Conservation (phyloP, 177 flowering plant genomes). For the Vitis hybrid region DNA sequence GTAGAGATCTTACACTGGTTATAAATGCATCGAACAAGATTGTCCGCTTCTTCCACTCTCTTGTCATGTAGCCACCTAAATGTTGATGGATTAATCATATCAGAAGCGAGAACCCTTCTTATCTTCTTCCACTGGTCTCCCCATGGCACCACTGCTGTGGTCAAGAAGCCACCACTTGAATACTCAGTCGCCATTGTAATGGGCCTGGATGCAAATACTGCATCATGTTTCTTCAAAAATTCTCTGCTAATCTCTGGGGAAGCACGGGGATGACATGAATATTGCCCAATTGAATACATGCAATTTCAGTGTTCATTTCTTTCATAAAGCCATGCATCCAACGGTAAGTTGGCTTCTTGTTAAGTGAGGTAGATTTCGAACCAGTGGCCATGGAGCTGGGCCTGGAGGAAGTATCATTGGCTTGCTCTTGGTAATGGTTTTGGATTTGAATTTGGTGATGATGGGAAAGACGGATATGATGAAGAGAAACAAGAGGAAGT, state of each 20-base stretch:
- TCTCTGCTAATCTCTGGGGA: constrained; percentile 1
- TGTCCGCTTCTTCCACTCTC: constrained; percentile 17
- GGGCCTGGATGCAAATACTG: constrained; percentile 19
- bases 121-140: constrained; percentile 22
- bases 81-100: neutral
- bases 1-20: too few species aligned
- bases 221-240: constrained; percentile 12
- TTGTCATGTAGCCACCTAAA: constrained; percentile 11
- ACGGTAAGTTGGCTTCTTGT: neutral
- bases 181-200: constrained; percentile 1
- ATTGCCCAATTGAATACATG: too few species aligned
- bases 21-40: neutral
- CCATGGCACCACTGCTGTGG: neutral
- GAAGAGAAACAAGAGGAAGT: too few species aligned
- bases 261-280: neutral
- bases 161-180: too few species aligned
- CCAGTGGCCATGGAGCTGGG: neutral
- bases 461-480: too few species aligned
- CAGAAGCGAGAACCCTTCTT: constrained; percentile 5
- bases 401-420: too few species aligned
- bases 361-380: neutral
- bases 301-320: neutral
- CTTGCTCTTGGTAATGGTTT: too few species aligned
- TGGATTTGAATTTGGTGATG: too few species aligned
- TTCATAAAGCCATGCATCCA: neutral